phyloP scores from a whole-genome alignment of 805 yeast species.

The Scheffersomyces coipomensis region DNA sequence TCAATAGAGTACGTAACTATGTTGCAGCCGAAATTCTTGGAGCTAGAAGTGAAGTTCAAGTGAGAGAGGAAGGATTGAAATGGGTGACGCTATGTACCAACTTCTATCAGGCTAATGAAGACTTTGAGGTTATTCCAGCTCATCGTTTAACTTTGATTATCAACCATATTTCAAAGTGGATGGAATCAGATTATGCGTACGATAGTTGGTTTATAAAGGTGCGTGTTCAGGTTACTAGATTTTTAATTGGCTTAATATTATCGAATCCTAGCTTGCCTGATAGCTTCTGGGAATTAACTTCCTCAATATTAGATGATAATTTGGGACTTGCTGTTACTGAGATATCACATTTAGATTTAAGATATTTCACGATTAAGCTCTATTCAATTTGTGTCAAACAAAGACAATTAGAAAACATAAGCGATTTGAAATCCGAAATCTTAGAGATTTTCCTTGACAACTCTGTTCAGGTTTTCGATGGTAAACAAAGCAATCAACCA shows the following conservation, averaged over 20 bases:
- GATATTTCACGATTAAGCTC: constrained; percentile 46
- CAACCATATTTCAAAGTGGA: constrained; percentile 52
- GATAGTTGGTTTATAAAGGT: constrained; percentile 51
- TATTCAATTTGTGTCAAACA: constrained; percentile 7
- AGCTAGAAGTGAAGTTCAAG: constrained; percentile 36
- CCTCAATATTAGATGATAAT: constrained; percentile 42
- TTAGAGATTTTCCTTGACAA: constrained; percentile 41
- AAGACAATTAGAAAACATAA: constrained; percentile 26
- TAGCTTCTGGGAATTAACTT: constrained; percentile 35
- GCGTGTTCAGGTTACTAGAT: constrained; percentile 50
- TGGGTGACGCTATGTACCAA: constrained; percentile 49
- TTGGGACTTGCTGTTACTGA: constrained; percentile 40
- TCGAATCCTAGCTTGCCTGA: constrained; percentile 17
- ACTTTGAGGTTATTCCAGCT: constrained; percentile 50
- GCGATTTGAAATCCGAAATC: constrained; percentile 42
- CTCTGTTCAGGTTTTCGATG: constrained; percentile 13
- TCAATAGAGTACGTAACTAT: constrained; percentile 56
- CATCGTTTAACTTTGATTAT: constrained; percentile 67
- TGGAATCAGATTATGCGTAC: constrained; percentile 61
- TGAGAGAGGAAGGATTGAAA: constrained; percentile 42
- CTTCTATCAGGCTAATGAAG: constrained; percentile 32
- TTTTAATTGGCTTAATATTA: constrained; percentile 30
- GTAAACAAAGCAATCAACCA: constrained; percentile 27
- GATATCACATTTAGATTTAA: constrained; percentile 40
- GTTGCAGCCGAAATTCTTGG: constrained; percentile 69